These are phyloP conservation scores for Neurospora terricola DNA, from an alignment of 495 filamentous ascomycete genomes.

Conservation along the genomic window DNA sequence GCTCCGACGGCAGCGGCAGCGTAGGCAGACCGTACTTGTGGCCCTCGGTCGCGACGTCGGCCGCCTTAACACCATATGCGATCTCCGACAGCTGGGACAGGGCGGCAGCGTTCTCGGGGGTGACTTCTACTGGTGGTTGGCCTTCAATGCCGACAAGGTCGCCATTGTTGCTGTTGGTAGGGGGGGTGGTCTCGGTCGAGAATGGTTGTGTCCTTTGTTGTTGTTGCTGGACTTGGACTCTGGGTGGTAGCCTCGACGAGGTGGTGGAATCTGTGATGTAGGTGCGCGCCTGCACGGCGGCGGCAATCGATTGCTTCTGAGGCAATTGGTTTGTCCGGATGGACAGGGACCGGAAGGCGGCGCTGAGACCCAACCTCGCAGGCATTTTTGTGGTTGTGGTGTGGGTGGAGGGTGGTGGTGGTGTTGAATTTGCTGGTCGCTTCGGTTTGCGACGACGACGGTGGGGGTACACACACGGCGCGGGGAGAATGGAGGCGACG, in stretches of 20 bases:
- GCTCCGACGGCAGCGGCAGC: conserved; percentile 48
- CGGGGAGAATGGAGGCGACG: neutral
- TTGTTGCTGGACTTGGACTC: neutral
- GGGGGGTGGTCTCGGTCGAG: conserved; percentile 1
- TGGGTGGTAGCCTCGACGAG: conserved; percentile 6
- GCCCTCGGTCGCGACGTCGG: conserved; percentile 34
- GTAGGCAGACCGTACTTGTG: conserved; percentile 66
- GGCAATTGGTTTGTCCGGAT: conserved; percentile 38
- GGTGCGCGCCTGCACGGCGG: conserved; percentile 40
- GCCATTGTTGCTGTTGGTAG: conserved; percentile 2
- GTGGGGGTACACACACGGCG: neutral
- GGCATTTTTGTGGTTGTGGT: conserved; percentile 29
- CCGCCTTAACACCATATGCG: conserved; percentile 21
- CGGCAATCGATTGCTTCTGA: conserved; percentile 56
- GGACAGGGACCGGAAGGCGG: conserved; percentile 34
- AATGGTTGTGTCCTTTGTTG: neutral
- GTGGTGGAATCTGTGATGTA: neutral
- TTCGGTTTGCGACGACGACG: neutral
- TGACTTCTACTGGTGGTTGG: conserved; percentile 11
- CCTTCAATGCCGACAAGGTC: conserved; percentile 9
- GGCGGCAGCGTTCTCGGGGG: conserved; percentile 25
- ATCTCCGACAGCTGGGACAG: conserved; percentile 25
- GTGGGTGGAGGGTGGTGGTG: neutral
- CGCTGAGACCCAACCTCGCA: conserved; percentile 37
- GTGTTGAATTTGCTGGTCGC: neutral